phyloP scores from a whole-genome alignment of 2,329 filamentous ascomycete genomes.

The Calonectria pseudoturangicola region DNA sequence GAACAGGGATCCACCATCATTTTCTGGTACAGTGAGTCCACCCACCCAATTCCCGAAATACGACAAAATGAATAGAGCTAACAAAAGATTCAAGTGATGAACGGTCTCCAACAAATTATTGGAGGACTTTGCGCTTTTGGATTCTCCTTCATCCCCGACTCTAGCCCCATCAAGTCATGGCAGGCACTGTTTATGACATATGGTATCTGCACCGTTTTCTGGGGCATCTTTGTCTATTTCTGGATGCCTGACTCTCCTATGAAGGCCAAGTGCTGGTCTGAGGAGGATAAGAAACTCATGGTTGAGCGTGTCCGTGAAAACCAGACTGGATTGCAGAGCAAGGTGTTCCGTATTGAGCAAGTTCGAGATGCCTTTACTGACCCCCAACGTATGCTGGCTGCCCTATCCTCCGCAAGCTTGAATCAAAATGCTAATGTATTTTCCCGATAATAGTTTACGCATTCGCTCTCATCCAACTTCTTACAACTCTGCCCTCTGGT shows the following conservation, averaged over 20 bases:
- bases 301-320: slow-evolving; percentile 75
- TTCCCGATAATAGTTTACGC: slow-evolving; percentile 65
- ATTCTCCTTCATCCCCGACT: slow-evolving; percentile 67
- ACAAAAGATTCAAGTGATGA: slow-evolving; percentile 72
- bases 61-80: background rate
- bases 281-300: slow-evolving; percentile 78
- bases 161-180: slow-evolving; percentile 76
- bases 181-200: slow-evolving; percentile 81
- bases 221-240: slow-evolving; percentile 76
- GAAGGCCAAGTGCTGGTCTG: slow-evolving; percentile 80
- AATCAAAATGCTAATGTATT: background rate
- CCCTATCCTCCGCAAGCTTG: background rate
- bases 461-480: slow-evolving; percentile 79
- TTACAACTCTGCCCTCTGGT: slow-evolving; percentile 82
- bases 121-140: slow-evolving; percentile 82
- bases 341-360: slow-evolving; percentile 65
- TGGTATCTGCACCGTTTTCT: slow-evolving; percentile 76
- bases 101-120: slow-evolving; percentile 80
- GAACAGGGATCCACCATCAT: slow-evolving; percentile 80
- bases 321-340: slow-evolving; percentile 77
- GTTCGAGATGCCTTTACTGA: slow-evolving; percentile 73
- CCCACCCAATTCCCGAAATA: background rate
- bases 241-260: slow-evolving; percentile 82
- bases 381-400: slow-evolving; percentile 68
- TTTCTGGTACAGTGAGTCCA: slow-evolving; percentile 73